Percentiles rank a stretch among this genome's conserved stretches.
Conservation (phyloP, 2,329 filamentous ascomycete species). For the Aureobasidium pullulans region DNA sequence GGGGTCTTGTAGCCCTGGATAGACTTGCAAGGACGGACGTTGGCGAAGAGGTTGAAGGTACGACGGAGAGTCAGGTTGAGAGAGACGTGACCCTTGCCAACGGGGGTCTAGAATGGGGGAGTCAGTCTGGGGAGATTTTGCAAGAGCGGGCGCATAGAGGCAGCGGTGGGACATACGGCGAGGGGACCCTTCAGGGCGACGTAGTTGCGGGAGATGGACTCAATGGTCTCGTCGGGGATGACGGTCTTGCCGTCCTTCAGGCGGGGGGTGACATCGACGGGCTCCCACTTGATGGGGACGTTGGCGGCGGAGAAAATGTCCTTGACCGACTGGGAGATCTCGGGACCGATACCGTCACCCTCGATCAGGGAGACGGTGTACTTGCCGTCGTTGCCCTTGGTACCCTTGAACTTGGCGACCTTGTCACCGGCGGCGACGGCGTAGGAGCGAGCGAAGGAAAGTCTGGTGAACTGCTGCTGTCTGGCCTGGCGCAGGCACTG, state of each 20-base stretch:
- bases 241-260: constrained; percentile 92
- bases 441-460: constrained; percentile 16
- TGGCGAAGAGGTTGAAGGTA: constrained; percentile 99
- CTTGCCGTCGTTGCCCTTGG: constrained; percentile 84
- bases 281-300: constrained; percentile 93
- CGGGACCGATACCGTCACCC: constrained; percentile 96
- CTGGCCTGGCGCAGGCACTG: constrained; percentile 67
- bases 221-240: constrained; percentile 87
- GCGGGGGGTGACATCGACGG: constrained; percentile 89
- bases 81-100: constrained; percentile 98
- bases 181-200: constrained; percentile 97
- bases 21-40: constrained; percentile 94
- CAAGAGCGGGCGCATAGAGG: neutral
- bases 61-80: constrained; percentile 97
- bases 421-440: constrained; percentile 53
- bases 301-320: constrained; percentile 95
- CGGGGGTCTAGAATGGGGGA: constrained; percentile 59
- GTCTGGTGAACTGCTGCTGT: constrained; percentile 37
- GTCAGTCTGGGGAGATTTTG: neutral
- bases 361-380: constrained; percentile 96
- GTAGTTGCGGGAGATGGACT: constrained; percentile 90
- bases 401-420: constrained; percentile 89
- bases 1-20: constrained; percentile 97
- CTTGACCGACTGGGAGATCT: constrained; percentile 97
- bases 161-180: constrained; percentile 56